Evolutionary conservation across 2,329 filamentous ascomycete species (phyloP).

Genomic region (Malbranchea cinnamomea): DNA sequence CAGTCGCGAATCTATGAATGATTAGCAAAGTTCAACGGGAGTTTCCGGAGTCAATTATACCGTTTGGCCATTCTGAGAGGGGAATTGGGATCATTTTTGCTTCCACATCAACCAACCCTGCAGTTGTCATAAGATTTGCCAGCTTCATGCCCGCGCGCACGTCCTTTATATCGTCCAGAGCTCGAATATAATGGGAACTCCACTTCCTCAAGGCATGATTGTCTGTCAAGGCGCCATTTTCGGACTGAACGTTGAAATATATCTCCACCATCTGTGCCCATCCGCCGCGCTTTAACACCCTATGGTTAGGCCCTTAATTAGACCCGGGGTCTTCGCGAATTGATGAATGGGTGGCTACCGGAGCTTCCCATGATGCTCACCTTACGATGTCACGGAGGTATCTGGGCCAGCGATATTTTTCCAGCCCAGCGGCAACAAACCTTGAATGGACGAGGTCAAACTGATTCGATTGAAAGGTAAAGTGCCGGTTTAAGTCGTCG

Average conservation of each 20-base stretch:
- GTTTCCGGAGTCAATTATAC: slow-evolving; percentile 33
- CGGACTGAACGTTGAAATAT: slow-evolving; percentile 71
- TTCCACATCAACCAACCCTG: slow-evolving; percentile 56
- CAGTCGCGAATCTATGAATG: slow-evolving; percentile 24
- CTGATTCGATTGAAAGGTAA: slow-evolving; percentile 52
- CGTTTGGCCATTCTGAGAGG: slow-evolving; percentile 53
- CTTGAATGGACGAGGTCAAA: slow-evolving; percentile 76
- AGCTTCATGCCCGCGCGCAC: slow-evolving; percentile 49
- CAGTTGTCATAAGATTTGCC: slow-evolving; percentile 40
- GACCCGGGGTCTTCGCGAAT: neutral
- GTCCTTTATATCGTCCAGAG: slow-evolving; percentile 50
- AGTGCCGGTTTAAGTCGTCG: slow-evolving; percentile 54
- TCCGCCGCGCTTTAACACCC: slow-evolving; percentile 57
- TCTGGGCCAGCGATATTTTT: slow-evolving; percentile 53
- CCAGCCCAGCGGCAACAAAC: slow-evolving; percentile 46
- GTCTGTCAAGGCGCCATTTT: slow-evolving; percentile 62
- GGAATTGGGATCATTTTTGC: slow-evolving; percentile 50
- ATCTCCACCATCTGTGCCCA: slow-evolving; percentile 86
- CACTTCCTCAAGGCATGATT: slow-evolving; percentile 50
- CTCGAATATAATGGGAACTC: slow-evolving; percentile 50
- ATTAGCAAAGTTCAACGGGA: slow-evolving; percentile 12
- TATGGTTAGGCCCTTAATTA: too few species aligned
- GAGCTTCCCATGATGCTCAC: slow-evolving; percentile 15
- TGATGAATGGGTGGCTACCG: neutral
- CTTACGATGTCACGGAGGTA: slow-evolving; percentile 63